Evolutionary conservation across 768 basidiomycete genomes (phyloP), one percentile per base, ranked within the genome.

Genomic region (Sporobolomyces pararoseus): DNA sequence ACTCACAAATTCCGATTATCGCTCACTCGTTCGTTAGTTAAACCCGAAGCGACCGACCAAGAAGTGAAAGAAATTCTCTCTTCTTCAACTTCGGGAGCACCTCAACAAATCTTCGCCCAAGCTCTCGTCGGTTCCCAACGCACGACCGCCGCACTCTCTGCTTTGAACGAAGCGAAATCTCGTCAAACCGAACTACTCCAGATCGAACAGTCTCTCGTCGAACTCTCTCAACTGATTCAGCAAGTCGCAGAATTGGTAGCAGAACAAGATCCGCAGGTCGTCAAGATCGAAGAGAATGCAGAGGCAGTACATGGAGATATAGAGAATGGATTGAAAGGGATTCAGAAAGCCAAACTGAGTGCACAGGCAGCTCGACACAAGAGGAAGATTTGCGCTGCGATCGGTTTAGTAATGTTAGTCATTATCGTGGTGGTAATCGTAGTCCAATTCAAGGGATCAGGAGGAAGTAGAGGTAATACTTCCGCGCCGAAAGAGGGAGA

Each of bases 161-260:
- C 68, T 13, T 27, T 69, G 21, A 44, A 23, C 55, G 68, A 63
- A 25, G 68, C 39, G 3, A 31, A 64, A 44, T 50, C 17, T 10
- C 27, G 58, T 1, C 32, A 49, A 4, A 7, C 4, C 25, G 63
- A 65, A 37, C 58, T 70, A 0, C 12, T 31, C 13, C 27, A 29
- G 1, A 53, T 70, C 53, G 69, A 70, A 54, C 25, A 14, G 21
- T 49, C 59, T 10, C 44, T 70, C 7, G 31, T 65, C 52, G 59
- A 70, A 50, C 60, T 70, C 23, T 58, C 69, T 6, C 23, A 35
- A 9, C 29, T 70, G 21, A 57, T 70, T 46, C 64, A 65, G 42
- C 69, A 70, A 65, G 69, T 70, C 53, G 64, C 69, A 25, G 64
- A 70, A 2, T 53, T 70, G 21, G 69, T 70, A 34, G 29, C 50